phyloP scores from a whole-genome alignment of 2,329 filamentous ascomycete species.

The Nothomitra cinnamomea region DNA sequence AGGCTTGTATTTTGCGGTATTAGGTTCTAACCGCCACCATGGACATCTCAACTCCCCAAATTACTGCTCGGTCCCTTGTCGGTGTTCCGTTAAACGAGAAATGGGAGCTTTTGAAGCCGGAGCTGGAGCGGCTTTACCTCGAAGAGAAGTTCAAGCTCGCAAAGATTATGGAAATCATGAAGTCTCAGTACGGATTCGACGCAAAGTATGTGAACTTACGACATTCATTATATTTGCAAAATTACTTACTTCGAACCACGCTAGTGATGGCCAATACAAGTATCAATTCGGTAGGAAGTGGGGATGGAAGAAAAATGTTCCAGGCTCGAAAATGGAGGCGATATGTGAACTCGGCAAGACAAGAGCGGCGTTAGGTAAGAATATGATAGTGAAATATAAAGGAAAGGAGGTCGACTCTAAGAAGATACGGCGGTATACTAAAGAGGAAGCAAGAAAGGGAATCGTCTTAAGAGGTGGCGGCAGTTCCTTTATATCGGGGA shows the following conservation, averaged over 20 bases:
- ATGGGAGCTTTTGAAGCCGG: conserved; percentile 10
- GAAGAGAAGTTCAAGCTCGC: conserved; percentile 8
- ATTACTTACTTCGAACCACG: conserved; percentile 10
- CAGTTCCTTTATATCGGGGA: too few relatives aligned
- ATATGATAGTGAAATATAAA: conserved; percentile 12
- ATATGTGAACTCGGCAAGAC: conserved; percentile 11
- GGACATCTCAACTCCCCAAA: neutral
- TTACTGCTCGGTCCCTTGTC: neutral
- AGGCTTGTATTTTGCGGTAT: neutral
- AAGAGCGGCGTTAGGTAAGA: conserved; percentile 11
- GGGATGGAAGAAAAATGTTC: conserved; percentile 16
- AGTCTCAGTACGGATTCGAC: conserved; percentile 7
- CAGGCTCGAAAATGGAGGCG: conserved; percentile 12
- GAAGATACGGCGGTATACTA: conserved; percentile 16
- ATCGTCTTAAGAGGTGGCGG: conserved; percentile 5
- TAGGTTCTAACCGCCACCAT: neutral
- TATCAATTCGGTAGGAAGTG: conserved; percentile 18
- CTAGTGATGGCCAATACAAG: conserved; percentile 19
- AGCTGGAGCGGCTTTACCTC: conserved; percentile 10
- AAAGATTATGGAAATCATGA: conserved; percentile 8
- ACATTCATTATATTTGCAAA: conserved; percentile 9
- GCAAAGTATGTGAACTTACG: conserved; percentile 4
- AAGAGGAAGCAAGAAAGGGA: conserved; percentile 8
- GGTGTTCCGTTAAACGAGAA: conserved; percentile 9
- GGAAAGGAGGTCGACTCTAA: conserved; percentile 15